Conservation (phyloP, 2,329 filamentous ascomycete species). For the Penicillium sp. region DNA sequence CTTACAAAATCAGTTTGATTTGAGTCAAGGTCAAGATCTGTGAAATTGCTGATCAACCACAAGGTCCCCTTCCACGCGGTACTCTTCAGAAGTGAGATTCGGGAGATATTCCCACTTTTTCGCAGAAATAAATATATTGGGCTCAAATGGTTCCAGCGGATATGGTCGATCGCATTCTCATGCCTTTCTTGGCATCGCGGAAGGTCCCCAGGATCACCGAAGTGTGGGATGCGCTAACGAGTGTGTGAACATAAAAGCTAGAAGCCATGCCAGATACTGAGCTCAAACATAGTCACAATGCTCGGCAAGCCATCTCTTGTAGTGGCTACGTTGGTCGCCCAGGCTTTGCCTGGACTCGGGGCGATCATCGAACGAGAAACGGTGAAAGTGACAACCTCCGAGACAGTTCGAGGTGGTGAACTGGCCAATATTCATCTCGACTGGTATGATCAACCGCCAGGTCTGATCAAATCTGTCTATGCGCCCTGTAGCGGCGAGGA, state of each 20-base stretch:
- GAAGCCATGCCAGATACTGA: neutral
- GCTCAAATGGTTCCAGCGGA: neutral
- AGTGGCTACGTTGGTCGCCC: neutral
- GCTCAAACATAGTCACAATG: neutral
- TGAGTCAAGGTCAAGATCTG: neutral
- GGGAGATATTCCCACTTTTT: neutral
- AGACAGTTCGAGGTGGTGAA: conserved; percentile 7
- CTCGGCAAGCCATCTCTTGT: neutral
- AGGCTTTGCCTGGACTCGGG: conserved; percentile 1
- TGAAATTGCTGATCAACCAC: neutral
- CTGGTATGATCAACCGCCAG: neutral
- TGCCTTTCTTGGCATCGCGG: conserved; percentile 3
- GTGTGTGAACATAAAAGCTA: neutral
- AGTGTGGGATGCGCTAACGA: neutral
- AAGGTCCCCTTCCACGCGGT: conserved; percentile 9
- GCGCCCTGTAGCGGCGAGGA: neutral
- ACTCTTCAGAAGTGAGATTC: neutral
- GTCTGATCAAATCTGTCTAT: conserved; percentile 7
- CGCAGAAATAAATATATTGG: neutral
- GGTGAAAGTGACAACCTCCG: conserved; percentile 7
- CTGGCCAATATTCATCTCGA: conserved; percentile 12
- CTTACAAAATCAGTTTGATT: neutral
- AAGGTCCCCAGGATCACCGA: conserved; percentile 5
- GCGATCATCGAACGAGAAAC: neutral
- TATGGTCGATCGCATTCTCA: conserved; percentile 2